These are phyloP conservation scores for Blastobotrys robertii DNA, from an alignment of 805 yeast species.

Conservation along the genomic window DNA sequence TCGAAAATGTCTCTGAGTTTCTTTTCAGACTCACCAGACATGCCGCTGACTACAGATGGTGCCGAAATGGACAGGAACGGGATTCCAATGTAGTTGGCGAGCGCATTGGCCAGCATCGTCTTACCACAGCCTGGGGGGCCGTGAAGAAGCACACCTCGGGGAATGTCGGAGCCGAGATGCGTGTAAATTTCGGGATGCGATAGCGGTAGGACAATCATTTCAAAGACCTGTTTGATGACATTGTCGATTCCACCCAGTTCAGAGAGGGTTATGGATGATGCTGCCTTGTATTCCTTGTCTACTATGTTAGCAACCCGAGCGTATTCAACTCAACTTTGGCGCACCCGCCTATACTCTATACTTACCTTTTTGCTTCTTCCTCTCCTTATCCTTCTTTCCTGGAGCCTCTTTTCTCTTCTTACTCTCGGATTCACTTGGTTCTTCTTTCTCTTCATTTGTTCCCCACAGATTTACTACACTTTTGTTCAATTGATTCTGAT, in stretches of 20 bases:
- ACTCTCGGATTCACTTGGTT: not conserved
- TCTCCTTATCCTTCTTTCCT: constrained; percentile 4
- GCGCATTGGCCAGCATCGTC: constrained; percentile 89
- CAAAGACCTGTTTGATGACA: constrained; percentile 79
- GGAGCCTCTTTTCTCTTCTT: constrained; percentile 2
- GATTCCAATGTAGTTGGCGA: constrained; percentile 90
- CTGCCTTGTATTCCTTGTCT: constrained; percentile 46
- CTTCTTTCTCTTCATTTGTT: not conserved
- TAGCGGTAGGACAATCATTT: constrained; percentile 83
- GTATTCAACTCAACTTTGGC: no score
- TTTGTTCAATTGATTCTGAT: constrained; percentile 63
- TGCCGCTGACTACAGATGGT: constrained; percentile 93
- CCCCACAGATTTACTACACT: constrained; percentile 66
- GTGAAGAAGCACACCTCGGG: constrained; percentile 85
- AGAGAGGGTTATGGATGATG: constrained; percentile 54
- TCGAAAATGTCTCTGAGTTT: constrained; percentile 87
- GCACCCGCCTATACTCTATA: no score
- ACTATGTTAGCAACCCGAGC: constrained; percentile 26
- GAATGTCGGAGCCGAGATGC: constrained; percentile 89
- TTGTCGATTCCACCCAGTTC: constrained; percentile 85
- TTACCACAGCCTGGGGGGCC: constrained; percentile 99
- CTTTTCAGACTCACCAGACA: constrained; percentile 98
- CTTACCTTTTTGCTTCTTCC: constrained; percentile 34
- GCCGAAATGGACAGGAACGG: constrained; percentile 89
- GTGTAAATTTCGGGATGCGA: constrained; percentile 85